Base-by-base conservation (phyloP, 176 grass and related monocot genomes). In the Juncus effusus region DNA sequence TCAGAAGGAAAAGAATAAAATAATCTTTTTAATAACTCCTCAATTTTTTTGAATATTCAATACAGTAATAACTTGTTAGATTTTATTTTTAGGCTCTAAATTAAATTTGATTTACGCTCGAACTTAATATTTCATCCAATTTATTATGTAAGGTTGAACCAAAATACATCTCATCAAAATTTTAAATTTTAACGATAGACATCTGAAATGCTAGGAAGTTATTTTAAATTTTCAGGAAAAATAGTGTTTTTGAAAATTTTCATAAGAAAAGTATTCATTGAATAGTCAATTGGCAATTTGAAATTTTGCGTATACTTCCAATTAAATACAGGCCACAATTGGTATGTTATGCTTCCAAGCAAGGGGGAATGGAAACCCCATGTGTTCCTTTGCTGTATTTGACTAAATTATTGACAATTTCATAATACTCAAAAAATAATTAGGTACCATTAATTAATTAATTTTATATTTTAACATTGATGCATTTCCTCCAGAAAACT, bases 311-410 rank as follows among this genome's bases (percentile, higher is more conserved):
- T 36, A 64, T 64, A 15, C 60, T 65, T 76, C 16, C 73, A 65
- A 76, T 14, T 54, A n/a, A 76, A 76, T 72, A 59, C 10, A 38
- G 12, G 38, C 68, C 68, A 72, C 68, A 72, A 59, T 15, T n/a
- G 42, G 7, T 19, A 58, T 45, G 6, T 72, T 16, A 65, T 12
- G 42, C 12, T 65, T 62, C 59, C 6, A 76, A 76, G 73, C 60
- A 64, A 65, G 47, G 8, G 13, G 38, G 19, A 28, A 28, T 28
- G 14, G 38, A 39, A 63, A 28, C 59, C 56, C 47, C 44, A 40
- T 38, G 58, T 63, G 41, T 63, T 10, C 19, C 41, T 40, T 60
- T 62, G 71, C 71, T 64, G 51, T 15, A 55, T 15, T 53, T 16
- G 73, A 38, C 60, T 76, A 15, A 38, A 4, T 28, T 40, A 54